Evolutionary conservation across 2,329 filamentous ascomycete species (phyloP).

Genomic region (Aspergillus chevalieri): DNA sequence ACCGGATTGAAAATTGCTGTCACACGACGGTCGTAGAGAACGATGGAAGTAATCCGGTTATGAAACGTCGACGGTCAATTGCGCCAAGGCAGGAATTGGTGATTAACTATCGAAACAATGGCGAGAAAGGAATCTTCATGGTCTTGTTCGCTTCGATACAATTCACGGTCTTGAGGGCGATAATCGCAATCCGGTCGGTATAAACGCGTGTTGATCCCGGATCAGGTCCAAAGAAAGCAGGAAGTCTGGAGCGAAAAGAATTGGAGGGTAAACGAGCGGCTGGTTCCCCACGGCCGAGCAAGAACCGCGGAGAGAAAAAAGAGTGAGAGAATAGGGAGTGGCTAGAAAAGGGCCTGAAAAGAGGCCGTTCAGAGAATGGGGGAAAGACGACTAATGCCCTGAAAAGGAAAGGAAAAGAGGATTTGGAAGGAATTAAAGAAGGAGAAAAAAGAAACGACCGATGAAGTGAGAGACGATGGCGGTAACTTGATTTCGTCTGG

Average conservation of each 20-base stretch:
- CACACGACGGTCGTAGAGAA: conserved; percentile 1
- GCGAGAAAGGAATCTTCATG: not conserved
- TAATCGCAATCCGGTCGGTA: conserved; percentile 3
- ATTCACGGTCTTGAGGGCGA: not conserved
- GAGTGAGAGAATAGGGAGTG: not conserved
- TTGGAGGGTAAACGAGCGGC: conserved; percentile 6
- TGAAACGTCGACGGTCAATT: not conserved
- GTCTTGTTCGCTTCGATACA: not conserved
- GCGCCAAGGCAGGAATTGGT: not conserved
- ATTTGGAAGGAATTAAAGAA: conserved; percentile 10
- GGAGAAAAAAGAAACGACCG: conserved; percentile 8
- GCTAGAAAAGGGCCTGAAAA: conserved; percentile 2
- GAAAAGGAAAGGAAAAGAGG: conserved; percentile 8
- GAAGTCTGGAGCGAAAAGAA: conserved; percentile 3
- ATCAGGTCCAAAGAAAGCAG: not conserved
- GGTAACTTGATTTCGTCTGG: not conserved
- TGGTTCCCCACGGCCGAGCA: conserved; percentile 1
- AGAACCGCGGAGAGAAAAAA: conserved; percentile 1
- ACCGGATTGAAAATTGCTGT: conserved; percentile 5
- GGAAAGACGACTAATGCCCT: not conserved
- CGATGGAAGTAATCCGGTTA: conserved; percentile 2
- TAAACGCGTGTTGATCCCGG: not conserved
- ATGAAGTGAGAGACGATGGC: conserved; percentile 15
- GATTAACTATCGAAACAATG: not conserved
- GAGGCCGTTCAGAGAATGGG: not conserved